These are phyloP conservation scores for Coemansia sp. DNA, from an alignment of 192 early-diverging fungal genomes.

Conservation along the genomic window DNA sequence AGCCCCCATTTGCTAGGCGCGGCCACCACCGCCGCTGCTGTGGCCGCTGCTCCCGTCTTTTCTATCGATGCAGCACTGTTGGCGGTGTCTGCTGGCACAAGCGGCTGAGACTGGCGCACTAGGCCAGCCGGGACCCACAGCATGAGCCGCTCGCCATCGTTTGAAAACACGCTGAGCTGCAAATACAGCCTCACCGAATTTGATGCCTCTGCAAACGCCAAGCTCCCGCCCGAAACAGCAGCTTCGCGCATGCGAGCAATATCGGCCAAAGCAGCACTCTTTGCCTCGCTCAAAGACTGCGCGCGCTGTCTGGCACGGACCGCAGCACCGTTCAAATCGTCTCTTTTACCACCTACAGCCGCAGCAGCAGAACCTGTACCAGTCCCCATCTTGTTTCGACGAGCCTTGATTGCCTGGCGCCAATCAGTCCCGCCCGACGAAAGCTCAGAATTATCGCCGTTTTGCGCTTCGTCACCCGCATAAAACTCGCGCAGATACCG, in stretches of 20 bases:
- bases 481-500: constrained; percentile 50
- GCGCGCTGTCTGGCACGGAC: constrained; percentile 1
- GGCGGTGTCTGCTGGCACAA: constrained; percentile 5
- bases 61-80: background rate
- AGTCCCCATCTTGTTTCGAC: background rate
- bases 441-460: background rate
- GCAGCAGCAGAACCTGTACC: no score
- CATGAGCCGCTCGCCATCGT: constrained; percentile 36
- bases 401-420: constrained; percentile 8
- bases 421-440: constrained; percentile 9
- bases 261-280: background rate
- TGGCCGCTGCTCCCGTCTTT: background rate
- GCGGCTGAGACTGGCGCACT: constrained; percentile 27
- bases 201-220: constrained; percentile 34
- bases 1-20: constrained; percentile 31
- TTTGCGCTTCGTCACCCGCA: constrained; percentile 15
- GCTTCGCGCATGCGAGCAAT: background rate
- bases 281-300: constrained; percentile 3
- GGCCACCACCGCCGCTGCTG: background rate
- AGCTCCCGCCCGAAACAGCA: background rate
- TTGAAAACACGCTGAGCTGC: constrained; percentile 42
- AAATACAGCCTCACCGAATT: constrained; percentile 43
- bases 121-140: constrained; percentile 46
- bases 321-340: background rate
- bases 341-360: background rate